Percentiles rank a stretch among this genome's conserved stretches.
Evolutionary conservation across 1,284 basidiomycete genomes (phyloP).

Genomic region (Pseudozyma sp.): DNA sequence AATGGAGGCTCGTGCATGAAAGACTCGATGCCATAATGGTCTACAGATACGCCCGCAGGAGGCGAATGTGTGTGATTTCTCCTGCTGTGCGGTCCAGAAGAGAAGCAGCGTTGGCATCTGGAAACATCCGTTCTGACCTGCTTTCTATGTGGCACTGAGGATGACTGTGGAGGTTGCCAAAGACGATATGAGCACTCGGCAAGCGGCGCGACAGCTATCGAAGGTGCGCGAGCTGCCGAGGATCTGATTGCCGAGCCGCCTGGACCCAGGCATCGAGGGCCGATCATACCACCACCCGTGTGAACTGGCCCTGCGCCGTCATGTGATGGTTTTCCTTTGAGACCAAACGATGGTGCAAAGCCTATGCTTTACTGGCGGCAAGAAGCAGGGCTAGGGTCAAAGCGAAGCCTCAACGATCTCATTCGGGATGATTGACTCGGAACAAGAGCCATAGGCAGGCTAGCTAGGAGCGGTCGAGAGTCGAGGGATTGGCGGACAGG

Average conservation of each 20-base stretch:
- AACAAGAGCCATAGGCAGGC: too few relatives aligned
- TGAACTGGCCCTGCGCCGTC: slow-evolving; percentile 9
- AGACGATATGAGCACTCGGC: slow-evolving; percentile 40
- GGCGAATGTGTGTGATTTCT: slow-evolving; percentile 4
- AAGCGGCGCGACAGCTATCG: slow-evolving; percentile 8
- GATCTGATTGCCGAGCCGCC: slow-evolving; percentile 28
- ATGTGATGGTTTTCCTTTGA: slow-evolving; percentile 7
- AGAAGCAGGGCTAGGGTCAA: too few relatives aligned
- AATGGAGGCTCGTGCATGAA: slow-evolving; percentile 22
- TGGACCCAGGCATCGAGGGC: slow-evolving; percentile 35
- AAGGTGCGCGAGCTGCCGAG: slow-evolving; percentile 14
- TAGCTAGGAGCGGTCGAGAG: background rate
- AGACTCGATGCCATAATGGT: slow-evolving; percentile 25
- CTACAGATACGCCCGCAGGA: slow-evolving; percentile 6
- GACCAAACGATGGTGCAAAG: too few relatives aligned
- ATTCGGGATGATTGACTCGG: too few relatives aligned
- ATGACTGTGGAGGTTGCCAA: slow-evolving; percentile 18
- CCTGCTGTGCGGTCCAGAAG: background rate
- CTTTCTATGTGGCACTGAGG: background rate
- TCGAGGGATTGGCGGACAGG: background rate
- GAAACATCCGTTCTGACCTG: background rate
- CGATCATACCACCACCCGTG: slow-evolving; percentile 47
- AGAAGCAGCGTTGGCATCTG: slow-evolving; percentile 9
- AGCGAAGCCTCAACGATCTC: too few relatives aligned
- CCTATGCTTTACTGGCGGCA: too few relatives aligned